phyloP scores from a whole-genome alignment of 164 flowering plant species.

The Aristolochia californica region DNA sequence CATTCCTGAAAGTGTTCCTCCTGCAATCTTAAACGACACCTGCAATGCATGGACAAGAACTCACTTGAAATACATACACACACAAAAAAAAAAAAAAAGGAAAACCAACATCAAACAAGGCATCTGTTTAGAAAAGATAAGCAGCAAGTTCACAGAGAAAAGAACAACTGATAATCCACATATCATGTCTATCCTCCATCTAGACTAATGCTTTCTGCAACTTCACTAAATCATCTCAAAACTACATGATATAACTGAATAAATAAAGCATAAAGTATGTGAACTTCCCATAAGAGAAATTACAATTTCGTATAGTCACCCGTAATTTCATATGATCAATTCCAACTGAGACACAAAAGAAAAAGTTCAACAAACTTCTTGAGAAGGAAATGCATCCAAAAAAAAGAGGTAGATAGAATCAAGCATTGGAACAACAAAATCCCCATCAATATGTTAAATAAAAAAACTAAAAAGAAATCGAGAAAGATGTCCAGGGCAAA shows the following conservation, averaged over 20 bases:
- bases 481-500: neutral
- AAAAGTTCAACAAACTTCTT: too few species aligned
- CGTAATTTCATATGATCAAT: too few species aligned
- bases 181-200: neutral
- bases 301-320: too few species aligned
- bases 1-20: conserved; percentile 80
- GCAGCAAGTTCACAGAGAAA: neutral
- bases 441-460: neutral
- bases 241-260: too few species aligned
- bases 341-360: too few species aligned
- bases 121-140: neutral
- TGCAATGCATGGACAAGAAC: conserved; percentile 28
- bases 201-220: neutral
- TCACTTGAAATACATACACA: neutral
- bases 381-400: neutral
- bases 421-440: neutral
- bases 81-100: neutral
- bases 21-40: conserved; percentile 84
- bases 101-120: neutral
- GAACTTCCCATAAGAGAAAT: too few species aligned
- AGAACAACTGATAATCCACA: neutral
- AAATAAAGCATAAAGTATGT: too few species aligned
- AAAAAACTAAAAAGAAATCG: neutral
- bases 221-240: neutral
- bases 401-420: too few species aligned